A percentile compares a stretch with the other conserved stretches of the same genome.
Conservation (phyloP, 305 asterid genomes). For the Solanum aculeatissimum region DNA sequence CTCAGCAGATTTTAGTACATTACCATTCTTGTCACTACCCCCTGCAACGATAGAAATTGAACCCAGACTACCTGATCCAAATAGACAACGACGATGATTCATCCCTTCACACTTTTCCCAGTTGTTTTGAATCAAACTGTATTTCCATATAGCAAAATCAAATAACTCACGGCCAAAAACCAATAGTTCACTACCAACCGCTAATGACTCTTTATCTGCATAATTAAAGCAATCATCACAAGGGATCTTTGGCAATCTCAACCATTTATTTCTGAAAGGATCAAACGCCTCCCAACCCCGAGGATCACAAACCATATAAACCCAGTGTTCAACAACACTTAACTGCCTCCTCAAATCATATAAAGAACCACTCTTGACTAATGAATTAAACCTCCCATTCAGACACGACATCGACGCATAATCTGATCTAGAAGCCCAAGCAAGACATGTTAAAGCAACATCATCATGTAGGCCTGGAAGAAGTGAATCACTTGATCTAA, state of each 20-base stretch:
- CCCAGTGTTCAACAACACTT: constrained; percentile 66
- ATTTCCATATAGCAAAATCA: constrained; percentile 81
- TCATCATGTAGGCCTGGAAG: not conserved
- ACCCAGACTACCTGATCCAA: constrained; percentile 65
- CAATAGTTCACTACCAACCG: constrained; percentile 65
- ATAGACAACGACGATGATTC: constrained; percentile 71
- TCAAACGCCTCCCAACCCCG: constrained; percentile 91
- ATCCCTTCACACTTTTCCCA: constrained; percentile 70
- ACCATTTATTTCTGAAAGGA: constrained; percentile 61
- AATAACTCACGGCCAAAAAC: constrained; percentile 77
- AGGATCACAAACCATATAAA: constrained; percentile 80
- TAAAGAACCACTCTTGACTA: constrained; percentile 49
- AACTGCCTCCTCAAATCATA: constrained; percentile 64
- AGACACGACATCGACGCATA: constrained; percentile 51
- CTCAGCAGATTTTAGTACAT: constrained; percentile 67
- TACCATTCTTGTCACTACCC: constrained; percentile 63
- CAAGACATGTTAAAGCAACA: not conserved
- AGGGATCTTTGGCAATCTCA: constrained; percentile 65
- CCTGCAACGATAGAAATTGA: constrained; percentile 73
- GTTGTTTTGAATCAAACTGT: constrained; percentile 26
- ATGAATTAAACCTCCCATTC: constrained; percentile 36
- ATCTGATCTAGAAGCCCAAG: not conserved
- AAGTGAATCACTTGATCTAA: not conserved
- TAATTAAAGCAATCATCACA: constrained; percentile 76
- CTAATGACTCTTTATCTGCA: constrained; percentile 75